A percentile compares a stretch with the other conserved stretches of the same genome.
phyloP scores from a whole-genome alignment of 2,329 filamentous ascomycete species.

The Aureobasidium namibiae region DNA sequence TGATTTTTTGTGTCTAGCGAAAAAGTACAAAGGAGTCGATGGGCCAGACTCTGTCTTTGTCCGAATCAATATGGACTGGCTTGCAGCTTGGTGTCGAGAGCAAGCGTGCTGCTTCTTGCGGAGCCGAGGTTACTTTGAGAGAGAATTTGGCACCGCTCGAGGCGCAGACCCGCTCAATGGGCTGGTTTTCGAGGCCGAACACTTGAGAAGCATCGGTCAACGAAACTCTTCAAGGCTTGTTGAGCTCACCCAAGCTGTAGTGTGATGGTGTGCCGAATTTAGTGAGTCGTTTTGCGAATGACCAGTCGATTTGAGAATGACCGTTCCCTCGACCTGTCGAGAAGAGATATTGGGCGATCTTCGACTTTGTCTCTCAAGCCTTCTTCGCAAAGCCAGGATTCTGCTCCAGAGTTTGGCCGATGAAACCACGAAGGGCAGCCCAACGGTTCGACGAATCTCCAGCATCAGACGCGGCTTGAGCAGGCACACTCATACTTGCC shows the following conservation, averaged over 20 bases:
- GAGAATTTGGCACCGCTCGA: not conserved
- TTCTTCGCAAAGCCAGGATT: constrained; percentile 60
- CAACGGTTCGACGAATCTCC: constrained; percentile 52
- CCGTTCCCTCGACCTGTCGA: too few species aligned
- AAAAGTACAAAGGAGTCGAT: not conserved
- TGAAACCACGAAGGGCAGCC: constrained; percentile 75
- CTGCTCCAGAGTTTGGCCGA: constrained; percentile 81
- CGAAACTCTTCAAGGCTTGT: too few species aligned
- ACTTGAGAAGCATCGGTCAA: too few species aligned
- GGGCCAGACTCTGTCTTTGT: not conserved
- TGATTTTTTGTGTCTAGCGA: not conserved
- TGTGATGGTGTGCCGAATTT: too few species aligned
- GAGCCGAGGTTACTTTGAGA: not conserved
- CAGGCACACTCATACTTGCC: constrained; percentile 51
- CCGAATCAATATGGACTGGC: too few species aligned
- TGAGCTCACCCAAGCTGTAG: too few species aligned
- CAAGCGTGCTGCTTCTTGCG: not conserved
- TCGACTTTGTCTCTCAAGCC: not conserved
- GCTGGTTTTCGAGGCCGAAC: too few species aligned
- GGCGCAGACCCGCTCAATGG: too few species aligned
- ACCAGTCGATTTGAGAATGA: too few species aligned
- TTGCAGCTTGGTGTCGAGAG: not conserved
- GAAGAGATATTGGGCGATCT: too few species aligned
- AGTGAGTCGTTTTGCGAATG: too few species aligned
- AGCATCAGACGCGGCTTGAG: constrained; percentile 26